Base-by-base conservation (phyloP, 2,329 filamentous ascomycete species). In the Ceratocystis colombiana region DNA sequence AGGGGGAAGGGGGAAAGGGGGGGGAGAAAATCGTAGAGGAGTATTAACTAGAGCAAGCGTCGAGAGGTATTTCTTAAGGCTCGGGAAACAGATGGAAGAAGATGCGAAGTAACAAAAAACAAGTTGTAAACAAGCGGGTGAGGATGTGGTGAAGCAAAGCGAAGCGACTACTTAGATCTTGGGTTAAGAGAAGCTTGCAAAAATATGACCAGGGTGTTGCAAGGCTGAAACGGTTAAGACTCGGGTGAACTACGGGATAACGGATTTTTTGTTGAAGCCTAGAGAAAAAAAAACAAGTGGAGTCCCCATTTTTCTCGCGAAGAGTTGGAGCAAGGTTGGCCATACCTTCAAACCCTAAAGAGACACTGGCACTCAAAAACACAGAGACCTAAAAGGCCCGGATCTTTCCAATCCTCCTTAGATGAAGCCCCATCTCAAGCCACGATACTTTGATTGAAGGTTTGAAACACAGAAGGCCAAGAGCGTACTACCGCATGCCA, bases 21-120 rank as follows among this genome's bases (percentile, higher is more conserved):
- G 10, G 15, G n/a, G 46, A 15, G 15, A 3, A 4, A 2, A 22
- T 17, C 15, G 25, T 33, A 7, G 17, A 67, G 66, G 69, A 70
- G 67, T 69, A 68, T 71, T 71, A 72, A 73, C 70, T 70, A 70
- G 72, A 70, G 71, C 70, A 74, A 74, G 71, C 73, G 71, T 75
- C 75, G 74, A 70, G 70, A 70, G 70, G 66, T 50, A 30, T 20
- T 12, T 20, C 17, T 15, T 33, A 20, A 45, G 33, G 48, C 7
- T 25, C n/a, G 44, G 63, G 22, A 63, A 25, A 57, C 66, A 67
- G 30, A 50, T 64, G 62, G 17, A 64, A 65, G 46, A 25, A 59
- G 28, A 64, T 44, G 62, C 59, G 62, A 50, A 48, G 48, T 33
- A 66, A 45, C 4, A 57, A 65, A 67, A 65, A 53, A 66, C 64